Evolutionary conservation across 2,329 filamentous ascomycete species (phyloP), one percentile per base, ranked within the genome.

Genomic region (Sclerotinia subarctica): DNA sequence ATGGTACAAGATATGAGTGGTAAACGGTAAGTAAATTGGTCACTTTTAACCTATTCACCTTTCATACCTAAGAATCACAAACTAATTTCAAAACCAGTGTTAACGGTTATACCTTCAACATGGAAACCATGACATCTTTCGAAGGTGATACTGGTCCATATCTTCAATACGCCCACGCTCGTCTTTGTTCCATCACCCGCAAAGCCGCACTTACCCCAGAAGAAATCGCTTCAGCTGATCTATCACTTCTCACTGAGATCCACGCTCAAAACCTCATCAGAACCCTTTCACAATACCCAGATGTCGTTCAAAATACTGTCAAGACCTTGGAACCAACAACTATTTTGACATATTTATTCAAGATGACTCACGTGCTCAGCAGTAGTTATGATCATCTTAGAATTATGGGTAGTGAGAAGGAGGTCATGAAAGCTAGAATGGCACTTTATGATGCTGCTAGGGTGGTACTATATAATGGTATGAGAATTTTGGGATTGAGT

Each of bases 1-100:
- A 98, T 98, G 93, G 93, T 97, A 26, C 94, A 98, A 80, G 95
- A 98, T 77, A 97, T 98, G 93, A 91, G 87, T 72, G 95, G 94
- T 78, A 98, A 97, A 87, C 87, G 92, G 89, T 90, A 80, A 72
- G 85, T 76, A 4, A 32, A 35, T 26, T 7, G 6, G 26, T 35
- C 38, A 8, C 19, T 49, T 24, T 8, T 19, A 11, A 21, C 21
- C 44, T 46, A 4, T 5, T n/a, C 17, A 3, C 38, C 42, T 63
- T 47, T 24, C 42, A 15, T 21, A 46, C 63, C 64, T 66, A 70
- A 57, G 71, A 38, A 5, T 53, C 13, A 11, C 13, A 15, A 54
- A 51, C 66, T 54, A 49, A 35, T 26, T 44, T 21, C 47, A 10
- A 17, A 4, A 24, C 26, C 35, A 84, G 87, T 75, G 85, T 87